phyloP scores from a whole-genome alignment of 257 asterid genomes.

The Gentiana macrophylla region DNA sequence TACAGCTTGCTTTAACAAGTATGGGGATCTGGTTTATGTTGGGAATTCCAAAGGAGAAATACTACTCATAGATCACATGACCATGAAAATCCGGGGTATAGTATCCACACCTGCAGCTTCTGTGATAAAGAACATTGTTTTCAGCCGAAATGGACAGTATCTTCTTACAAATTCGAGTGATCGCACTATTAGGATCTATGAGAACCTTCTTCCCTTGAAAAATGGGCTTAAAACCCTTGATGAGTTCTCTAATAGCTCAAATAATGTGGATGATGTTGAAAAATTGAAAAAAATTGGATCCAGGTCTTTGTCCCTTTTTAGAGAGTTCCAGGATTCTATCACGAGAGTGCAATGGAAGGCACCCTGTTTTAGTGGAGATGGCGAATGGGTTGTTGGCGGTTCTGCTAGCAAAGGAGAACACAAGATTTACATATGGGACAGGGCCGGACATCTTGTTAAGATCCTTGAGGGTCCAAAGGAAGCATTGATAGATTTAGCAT shows the following conservation, averaged over 20 bases:
- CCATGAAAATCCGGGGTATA: conserved; percentile 38
- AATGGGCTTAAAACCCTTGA: conserved; percentile 39
- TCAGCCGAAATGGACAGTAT: conserved; percentile 73
- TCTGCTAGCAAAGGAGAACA: conserved; percentile 97
- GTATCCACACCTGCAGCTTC: conserved; percentile 58
- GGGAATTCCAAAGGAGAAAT: conserved; percentile 92
- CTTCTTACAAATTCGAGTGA: conserved; percentile 82
- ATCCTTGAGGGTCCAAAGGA: conserved; percentile 96
- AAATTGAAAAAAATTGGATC: conserved; percentile 63
- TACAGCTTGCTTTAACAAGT: conserved; percentile 80
- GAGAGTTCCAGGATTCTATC: conserved; percentile 80
- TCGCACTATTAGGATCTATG: conserved; percentile 66
- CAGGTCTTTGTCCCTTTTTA: conserved; percentile 48
- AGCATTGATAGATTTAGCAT: conserved; percentile 73
- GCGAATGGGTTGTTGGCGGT: conserved; percentile 94
- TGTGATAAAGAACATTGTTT: conserved; percentile 71
- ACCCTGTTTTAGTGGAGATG: conserved; percentile 93
- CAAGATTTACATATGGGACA: conserved; percentile 94
- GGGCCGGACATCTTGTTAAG: conserved; percentile 86
- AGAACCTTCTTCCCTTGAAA: conserved; percentile 68
- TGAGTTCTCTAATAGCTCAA: conserved; percentile 18
- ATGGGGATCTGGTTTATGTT: conserved; percentile 72
- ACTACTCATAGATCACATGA: conserved; percentile 52
- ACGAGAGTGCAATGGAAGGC: conserved; percentile 94
- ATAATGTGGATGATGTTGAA: conserved; percentile 48